Evolutionary conservation across 108 stramenopile genomes (phyloP).

Genomic region (Skeletonema marinoi): DNA sequence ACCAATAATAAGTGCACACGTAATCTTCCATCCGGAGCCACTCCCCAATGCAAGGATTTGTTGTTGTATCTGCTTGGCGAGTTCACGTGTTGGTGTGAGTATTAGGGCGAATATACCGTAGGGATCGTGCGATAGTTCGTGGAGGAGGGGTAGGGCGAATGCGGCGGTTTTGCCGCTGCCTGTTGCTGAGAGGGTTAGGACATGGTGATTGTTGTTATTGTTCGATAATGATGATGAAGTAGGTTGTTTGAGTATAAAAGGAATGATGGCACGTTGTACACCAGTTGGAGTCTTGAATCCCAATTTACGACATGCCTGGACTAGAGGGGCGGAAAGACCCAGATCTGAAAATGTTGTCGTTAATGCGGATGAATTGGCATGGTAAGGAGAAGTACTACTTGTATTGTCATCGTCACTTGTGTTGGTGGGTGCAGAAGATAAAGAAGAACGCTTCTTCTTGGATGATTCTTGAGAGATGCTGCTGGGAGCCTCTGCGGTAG

Average conservation of each 20-base stretch:
- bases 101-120: slow-evolving; percentile 93
- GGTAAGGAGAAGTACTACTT: background rate
- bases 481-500: background rate
- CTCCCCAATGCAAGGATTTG: slow-evolving; percentile 92
- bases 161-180: slow-evolving; percentile 94
- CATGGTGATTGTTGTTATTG: slow-evolving; percentile 26
- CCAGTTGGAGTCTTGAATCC: slow-evolving; percentile 75
- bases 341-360: slow-evolving; percentile 65
- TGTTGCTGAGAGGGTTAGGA: slow-evolving; percentile 76
- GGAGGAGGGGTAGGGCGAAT: slow-evolving; percentile 90
- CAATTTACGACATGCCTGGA: slow-evolving; percentile 63
- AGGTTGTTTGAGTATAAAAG: slow-evolving; percentile 56
- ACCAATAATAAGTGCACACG: slow-evolving; percentile 86
- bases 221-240: background rate
- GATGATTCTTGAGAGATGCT: no score
- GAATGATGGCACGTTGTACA: slow-evolving; percentile 74
- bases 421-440: no score
- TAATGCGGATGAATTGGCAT: background rate
- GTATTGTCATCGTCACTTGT: background rate
- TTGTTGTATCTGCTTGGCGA: slow-evolving; percentile 96
- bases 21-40: slow-evolving; percentile 70
- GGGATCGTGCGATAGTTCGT: slow-evolving; percentile 82
- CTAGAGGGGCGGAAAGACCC: slow-evolving; percentile 65
- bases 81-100: slow-evolving; percentile 94
- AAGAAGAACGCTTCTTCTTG: background rate